Conservation (phyloP, 2,329 filamentous ascomycete genomes). For the Teratosphaeria epicoccoides region DNA sequence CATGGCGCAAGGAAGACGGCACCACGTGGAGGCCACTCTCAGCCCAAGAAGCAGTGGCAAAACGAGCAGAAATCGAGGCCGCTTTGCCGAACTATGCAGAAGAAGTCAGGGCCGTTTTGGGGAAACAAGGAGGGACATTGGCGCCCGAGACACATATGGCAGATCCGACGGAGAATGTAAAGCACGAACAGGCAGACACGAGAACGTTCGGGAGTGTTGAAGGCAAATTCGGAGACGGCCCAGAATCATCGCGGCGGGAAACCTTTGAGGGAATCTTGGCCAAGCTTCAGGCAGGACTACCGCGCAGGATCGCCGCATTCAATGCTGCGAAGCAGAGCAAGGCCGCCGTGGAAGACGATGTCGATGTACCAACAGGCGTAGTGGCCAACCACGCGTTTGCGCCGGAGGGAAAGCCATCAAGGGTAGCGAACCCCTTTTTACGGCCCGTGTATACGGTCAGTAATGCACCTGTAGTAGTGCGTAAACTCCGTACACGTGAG, state of each 20-base stretch:
- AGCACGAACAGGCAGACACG: background rate
- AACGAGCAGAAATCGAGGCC: background rate
- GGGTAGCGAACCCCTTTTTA: background rate
- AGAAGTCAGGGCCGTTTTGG: too few relatives aligned
- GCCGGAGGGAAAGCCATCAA: background rate
- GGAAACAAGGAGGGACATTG: too few relatives aligned
- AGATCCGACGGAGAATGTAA: background rate
- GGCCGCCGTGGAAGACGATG: background rate
- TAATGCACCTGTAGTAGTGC: background rate
- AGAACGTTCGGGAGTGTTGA: background rate
- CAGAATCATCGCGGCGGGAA: background rate
- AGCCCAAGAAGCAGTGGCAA: background rate
- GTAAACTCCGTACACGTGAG: background rate
- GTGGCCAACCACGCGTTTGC: background rate
- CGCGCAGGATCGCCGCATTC: background rate
- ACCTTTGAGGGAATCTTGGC: constrained; percentile 2
- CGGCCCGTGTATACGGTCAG: background rate
- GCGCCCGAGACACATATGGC: too few relatives aligned
- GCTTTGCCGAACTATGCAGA: too few relatives aligned
- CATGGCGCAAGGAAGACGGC: background rate
- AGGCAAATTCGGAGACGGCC: background rate
- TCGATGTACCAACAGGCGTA: background rate
- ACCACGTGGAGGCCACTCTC: background rate
- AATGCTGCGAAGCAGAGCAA: background rate
- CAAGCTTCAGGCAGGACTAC: background rate